Evolutionary conservation across 495 filamentous ascomycete genomes (phyloP).

Genomic region (Pyrenula aspistea): DNA sequence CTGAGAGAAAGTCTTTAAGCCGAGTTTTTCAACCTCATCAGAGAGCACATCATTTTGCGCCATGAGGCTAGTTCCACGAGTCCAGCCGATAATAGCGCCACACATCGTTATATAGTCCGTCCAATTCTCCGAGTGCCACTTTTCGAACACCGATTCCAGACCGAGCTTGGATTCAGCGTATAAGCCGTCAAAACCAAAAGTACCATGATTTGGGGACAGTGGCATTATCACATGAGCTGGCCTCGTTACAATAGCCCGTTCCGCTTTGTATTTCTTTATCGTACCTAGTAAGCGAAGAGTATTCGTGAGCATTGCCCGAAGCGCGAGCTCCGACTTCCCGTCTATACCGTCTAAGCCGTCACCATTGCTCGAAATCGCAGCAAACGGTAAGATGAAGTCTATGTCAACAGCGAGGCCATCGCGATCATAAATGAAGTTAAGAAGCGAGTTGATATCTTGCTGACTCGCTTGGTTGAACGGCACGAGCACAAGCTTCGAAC

Average conservation of each 20-base stretch:
- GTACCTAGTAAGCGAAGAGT: conserved; percentile 9
- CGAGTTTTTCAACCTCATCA: conserved; percentile 8
- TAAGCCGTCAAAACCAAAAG: conserved; percentile 14
- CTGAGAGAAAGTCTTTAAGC: conserved; percentile 9
- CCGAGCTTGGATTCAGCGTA: conserved; percentile 18
- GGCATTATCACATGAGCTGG: conserved; percentile 6
- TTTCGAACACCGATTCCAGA: conserved; percentile 10
- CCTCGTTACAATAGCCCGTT: not conserved
- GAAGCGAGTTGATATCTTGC: conserved; percentile 11
- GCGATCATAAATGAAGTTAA: conserved; percentile 11
- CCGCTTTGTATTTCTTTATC: conserved; percentile 3
- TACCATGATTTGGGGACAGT: conserved; percentile 16
- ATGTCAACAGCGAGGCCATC: conserved; percentile 9
- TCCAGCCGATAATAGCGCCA: conserved; percentile 17
- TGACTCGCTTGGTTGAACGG: conserved; percentile 21
- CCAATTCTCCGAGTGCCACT: conserved; percentile 12
- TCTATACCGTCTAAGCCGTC: conserved; percentile 12
- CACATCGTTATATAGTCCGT: conserved; percentile 9
- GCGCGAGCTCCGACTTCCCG: conserved; percentile 9
- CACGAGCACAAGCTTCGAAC: conserved; percentile 10
- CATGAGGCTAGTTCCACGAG: conserved; percentile 13
- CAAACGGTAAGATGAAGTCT: conserved; percentile 16
- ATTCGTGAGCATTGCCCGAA: conserved; percentile 14
- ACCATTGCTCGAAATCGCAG: conserved; percentile 13
- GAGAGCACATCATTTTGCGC: conserved; percentile 9